A percentile compares a stretch with the other conserved stretches of the same genome.
These are phyloP conservation scores for Trichosanthes cucumerina DNA, from an alignment of 306 rosid genomes.

Conservation along the genomic window DNA sequence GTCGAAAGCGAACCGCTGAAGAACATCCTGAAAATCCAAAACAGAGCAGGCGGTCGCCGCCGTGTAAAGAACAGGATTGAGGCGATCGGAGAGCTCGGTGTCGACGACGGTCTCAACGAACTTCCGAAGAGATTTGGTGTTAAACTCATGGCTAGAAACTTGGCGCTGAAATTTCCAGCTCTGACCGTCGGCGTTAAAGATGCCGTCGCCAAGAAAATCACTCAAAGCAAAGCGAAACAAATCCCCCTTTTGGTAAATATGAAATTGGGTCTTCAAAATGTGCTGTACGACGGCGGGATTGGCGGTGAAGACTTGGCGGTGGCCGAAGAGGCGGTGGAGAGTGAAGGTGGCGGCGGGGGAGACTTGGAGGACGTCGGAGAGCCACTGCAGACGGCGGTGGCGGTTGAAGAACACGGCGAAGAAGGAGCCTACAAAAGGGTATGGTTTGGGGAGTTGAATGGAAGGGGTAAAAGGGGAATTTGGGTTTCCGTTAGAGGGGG, in stretches of 20 bases:
- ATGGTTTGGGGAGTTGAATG: constrained; percentile 30
- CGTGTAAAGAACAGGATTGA: constrained; percentile 33
- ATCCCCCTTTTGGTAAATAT: constrained; percentile 37
- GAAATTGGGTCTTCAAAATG: constrained; percentile 55
- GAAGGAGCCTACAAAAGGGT: constrained; percentile 44
- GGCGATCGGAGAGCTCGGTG: constrained; percentile 34
- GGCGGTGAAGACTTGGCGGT: constrained; percentile 36
- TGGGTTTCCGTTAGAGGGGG: background rate
- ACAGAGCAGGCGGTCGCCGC: background rate
- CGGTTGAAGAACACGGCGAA: constrained; percentile 25
- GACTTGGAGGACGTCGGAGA: constrained; percentile 37
- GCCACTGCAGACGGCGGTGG: constrained; percentile 38
- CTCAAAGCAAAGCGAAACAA: background rate
- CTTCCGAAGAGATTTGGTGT: constrained; percentile 30
- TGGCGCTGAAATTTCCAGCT: constrained; percentile 59
- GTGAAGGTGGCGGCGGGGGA: constrained; percentile 44
- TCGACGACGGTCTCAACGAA: constrained; percentile 57
- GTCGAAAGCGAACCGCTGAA: constrained; percentile 64
- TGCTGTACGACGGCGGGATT: constrained; percentile 53
- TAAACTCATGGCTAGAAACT: constrained; percentile 43
- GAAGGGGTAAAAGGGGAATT: constrained; percentile 6
- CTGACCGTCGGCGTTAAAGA: constrained; percentile 43
- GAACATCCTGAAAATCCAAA: constrained; percentile 46
- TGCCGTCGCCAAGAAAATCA: constrained; percentile 60
- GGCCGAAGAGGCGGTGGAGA: constrained; percentile 31